These are phyloP conservation scores for Seminavis robusta DNA, from an alignment of 108 stramenopile species.

Conservation along the genomic window DNA sequence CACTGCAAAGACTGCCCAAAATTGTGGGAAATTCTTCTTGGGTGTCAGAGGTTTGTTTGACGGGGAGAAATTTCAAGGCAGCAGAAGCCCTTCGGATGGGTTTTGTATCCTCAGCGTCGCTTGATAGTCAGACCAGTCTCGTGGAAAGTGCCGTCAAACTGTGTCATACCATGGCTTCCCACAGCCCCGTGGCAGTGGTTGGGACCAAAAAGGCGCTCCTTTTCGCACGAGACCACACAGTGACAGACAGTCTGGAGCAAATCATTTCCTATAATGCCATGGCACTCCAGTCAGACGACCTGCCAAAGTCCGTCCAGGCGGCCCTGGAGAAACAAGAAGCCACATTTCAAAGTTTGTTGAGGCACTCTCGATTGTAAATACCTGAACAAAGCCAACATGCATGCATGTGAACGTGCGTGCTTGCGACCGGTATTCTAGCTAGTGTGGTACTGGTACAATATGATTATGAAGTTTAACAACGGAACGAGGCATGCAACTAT, in stretches of 20 bases:
- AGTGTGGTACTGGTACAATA: too few species aligned
- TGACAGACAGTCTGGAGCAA: slow-evolving; percentile 71
- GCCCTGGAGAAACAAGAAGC: too few species aligned
- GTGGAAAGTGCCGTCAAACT: slow-evolving; percentile 39
- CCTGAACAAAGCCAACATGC: too few species aligned
- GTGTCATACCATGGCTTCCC: slow-evolving; percentile 40
- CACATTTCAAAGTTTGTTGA: too few species aligned
- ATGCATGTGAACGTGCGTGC: too few species aligned
- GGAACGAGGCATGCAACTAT: too few species aligned
- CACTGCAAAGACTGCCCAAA: slow-evolving; percentile 74
- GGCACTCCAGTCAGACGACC: slow-evolving; percentile 73
- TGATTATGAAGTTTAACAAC: too few species aligned
- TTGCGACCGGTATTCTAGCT: too few species aligned
- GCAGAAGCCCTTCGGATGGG: slow-evolving; percentile 60
- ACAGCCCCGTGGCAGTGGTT: slow-evolving; percentile 66
- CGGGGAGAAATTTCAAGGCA: slow-evolving; percentile 59
- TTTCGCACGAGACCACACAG: slow-evolving; percentile 68
- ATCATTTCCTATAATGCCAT: slow-evolving; percentile 63
- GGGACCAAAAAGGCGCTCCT: slow-evolving; percentile 66
- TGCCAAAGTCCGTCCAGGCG: slow-evolving; percentile 47
- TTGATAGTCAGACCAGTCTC: slow-evolving; percentile 13
- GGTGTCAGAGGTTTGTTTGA: slow-evolving; percentile 63
- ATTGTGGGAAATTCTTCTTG: slow-evolving; percentile 61
- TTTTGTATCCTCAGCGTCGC: slow-evolving; percentile 29
- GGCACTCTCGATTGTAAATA: too few species aligned